phyloP scores from a whole-genome alignment of 2,329 filamentous ascomycete species.

The Apiospora malaysiana region DNA sequence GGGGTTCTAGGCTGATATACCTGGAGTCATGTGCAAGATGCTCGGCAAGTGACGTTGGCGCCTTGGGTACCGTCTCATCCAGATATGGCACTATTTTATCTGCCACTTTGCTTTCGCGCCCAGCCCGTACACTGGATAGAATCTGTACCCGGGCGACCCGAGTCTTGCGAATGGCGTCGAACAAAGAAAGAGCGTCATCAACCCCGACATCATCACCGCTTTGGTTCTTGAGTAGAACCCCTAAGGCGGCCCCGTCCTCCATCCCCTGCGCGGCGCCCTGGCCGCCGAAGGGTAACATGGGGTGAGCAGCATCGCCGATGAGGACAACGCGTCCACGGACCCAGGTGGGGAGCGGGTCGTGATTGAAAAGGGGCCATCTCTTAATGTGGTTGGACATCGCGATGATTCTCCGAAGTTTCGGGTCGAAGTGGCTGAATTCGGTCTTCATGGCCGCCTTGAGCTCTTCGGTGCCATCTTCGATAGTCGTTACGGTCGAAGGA shows the following conservation, averaged over 20 bases:
- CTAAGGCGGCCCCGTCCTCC: conserved; percentile 51
- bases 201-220: neutral
- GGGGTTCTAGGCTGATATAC: neutral
- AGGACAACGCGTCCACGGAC: conserved; percentile 57
- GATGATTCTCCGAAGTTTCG: no score
- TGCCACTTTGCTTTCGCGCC: neutral
- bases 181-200: neutral
- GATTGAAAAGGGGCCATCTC: conserved; percentile 65
- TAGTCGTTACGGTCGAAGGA: no score
- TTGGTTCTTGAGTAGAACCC: neutral
- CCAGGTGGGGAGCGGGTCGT: conserved; percentile 68
- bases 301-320: conserved; percentile 66
- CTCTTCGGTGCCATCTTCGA: no score
- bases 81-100: neutral
- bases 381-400: no score
- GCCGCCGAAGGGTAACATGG: conserved; percentile 67
- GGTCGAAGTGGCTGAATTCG: no score
- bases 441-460: no score
- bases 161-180: neutral
- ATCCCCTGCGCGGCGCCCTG: conserved; percentile 71
- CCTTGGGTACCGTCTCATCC: neutral
- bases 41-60: neutral
- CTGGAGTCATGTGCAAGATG: neutral
- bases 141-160: neutral
- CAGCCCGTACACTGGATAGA: neutral